phyloP scores from a whole-genome alignment of 768 basidiomycete genomes.

The Boletus vermiculosoides region DNA sequence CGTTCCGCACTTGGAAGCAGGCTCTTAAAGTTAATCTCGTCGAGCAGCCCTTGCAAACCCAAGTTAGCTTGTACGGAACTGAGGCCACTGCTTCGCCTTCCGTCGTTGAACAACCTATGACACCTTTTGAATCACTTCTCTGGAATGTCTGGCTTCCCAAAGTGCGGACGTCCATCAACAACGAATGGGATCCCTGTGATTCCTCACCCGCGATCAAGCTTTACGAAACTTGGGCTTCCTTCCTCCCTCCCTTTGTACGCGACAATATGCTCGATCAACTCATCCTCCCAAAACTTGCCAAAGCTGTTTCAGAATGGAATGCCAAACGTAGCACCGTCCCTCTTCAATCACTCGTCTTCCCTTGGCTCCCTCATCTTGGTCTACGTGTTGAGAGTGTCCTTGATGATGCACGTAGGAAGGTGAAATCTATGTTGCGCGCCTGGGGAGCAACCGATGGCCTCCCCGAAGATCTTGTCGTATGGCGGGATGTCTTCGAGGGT shows the following conservation, averaged over 20 bases:
- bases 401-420: conserved; percentile 81
- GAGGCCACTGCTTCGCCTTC: conserved; percentile 33
- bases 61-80: conserved; percentile 60
- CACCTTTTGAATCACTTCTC: conserved; percentile 89
- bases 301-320: conserved; percentile 83
- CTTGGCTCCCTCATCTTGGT: conserved; percentile 92
- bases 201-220: conserved; percentile 76
- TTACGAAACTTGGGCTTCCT: conserved; percentile 84
- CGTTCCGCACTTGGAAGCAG: conserved; percentile 67
- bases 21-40: conserved; percentile 58
- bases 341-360: conserved; percentile 83
- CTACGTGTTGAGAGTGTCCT: conserved; percentile 80
- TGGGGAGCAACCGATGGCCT: conserved; percentile 75
- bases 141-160: conserved; percentile 97
- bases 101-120: conserved; percentile 67
- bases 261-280: conserved; percentile 97
- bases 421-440: conserved; percentile 71
- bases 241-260: conserved; percentile 86
- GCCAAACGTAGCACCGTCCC: conserved; percentile 55
- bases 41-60: conserved; percentile 42
- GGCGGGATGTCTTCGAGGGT: conserved; percentile 82
- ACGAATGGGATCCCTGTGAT: conserved; percentile 81
- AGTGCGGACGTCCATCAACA: conserved; percentile 91
- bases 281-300: conserved; percentile 87
- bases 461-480: conserved; percentile 71